These are phyloP conservation scores for Globisporangium irregulare DNA, from an alignment of 352 stramenopile species.

Conservation along the genomic window DNA sequence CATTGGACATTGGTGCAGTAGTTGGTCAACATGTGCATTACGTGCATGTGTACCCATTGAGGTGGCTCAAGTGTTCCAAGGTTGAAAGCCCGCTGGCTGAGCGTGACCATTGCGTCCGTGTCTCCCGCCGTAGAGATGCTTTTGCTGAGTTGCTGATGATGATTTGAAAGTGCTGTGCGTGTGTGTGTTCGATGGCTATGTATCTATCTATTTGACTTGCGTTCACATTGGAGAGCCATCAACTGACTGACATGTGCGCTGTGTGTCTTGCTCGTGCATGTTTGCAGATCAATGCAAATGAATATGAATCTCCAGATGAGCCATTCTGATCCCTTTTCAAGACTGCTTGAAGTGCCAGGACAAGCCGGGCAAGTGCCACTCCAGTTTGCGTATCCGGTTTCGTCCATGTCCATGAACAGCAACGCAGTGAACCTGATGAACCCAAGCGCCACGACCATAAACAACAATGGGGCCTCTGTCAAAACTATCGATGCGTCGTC, in stretches of 20 bases:
- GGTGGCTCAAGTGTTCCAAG: background rate
- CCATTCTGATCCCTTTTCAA: conserved; percentile 9
- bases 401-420: conserved; percentile 5
- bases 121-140: background rate
- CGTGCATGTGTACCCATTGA: background rate
- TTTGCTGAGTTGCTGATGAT: conserved; percentile 6
- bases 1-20: background rate
- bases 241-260: conserved; percentile 10
- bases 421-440: conserved; percentile 13
- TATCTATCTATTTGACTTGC: background rate
- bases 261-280: background rate
- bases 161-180: conserved; percentile 5
- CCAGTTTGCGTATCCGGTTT: conserved; percentile 8
- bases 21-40: background rate
- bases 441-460: conserved; percentile 4
- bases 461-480: background rate
- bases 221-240: background rate
- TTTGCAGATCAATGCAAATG: conserved; percentile 7
- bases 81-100: background rate
- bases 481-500: background rate
- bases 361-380: background rate
- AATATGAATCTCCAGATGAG: conserved; percentile 21
- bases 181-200: background rate
- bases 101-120: background rate
- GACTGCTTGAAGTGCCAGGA: conserved; percentile 6